These are phyloP conservation scores for Agapanthus africanus DNA, from an alignment of 106 monocot genomes.

Conservation along the genomic window DNA sequence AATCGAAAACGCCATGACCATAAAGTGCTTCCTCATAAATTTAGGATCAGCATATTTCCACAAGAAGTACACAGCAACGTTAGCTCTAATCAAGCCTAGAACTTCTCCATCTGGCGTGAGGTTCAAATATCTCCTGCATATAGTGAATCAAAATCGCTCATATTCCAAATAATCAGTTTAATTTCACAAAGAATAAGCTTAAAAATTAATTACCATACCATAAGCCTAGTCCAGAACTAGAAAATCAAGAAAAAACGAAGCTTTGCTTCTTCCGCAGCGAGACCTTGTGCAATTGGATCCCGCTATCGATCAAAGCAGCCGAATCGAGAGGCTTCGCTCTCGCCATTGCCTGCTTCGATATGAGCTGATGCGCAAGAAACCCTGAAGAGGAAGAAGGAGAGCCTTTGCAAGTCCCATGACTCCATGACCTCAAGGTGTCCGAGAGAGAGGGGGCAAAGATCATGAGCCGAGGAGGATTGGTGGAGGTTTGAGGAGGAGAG, in stretches of 20 bases:
- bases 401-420: neutral
- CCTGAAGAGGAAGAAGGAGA: neutral
- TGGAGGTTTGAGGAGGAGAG: neutral
- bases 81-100: slow-evolving; percentile 58
- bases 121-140: slow-evolving; percentile 45
- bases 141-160: neutral
- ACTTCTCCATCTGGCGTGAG: slow-evolving; percentile 52
- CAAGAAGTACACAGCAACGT: slow-evolving; percentile 67
- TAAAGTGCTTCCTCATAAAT: slow-evolving; percentile 81
- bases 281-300: slow-evolving; percentile 6
- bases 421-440: neutral
- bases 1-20: slow-evolving; percentile 29
- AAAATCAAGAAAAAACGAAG: neutral
- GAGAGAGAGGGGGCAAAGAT: neutral
- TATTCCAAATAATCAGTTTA: no score
- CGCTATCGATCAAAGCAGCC: neutral
- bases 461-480: neutral
- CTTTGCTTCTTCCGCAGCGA: neutral
- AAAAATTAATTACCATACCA: neutral
- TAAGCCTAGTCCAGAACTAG: neutral
- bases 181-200: no score
- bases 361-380: neutral
- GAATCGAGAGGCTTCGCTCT: neutral
- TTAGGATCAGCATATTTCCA: slow-evolving; percentile 61
- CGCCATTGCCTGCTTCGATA: neutral